Evolutionary conservation across 2,329 filamentous ascomycete genomes (phyloP), one percentile per base, ranked within the genome.

Genomic region (Diatrype stigma): DNA sequence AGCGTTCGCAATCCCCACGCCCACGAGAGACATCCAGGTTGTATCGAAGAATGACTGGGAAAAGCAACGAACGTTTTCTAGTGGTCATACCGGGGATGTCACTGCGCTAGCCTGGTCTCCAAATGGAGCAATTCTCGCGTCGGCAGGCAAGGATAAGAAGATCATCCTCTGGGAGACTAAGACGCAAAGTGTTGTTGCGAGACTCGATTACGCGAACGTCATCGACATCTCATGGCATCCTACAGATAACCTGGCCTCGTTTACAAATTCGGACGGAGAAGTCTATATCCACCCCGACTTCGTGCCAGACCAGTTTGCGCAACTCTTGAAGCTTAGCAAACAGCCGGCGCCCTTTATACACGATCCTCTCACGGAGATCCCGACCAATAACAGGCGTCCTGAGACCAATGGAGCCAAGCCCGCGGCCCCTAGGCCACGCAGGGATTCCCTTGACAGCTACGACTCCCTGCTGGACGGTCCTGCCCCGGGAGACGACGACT

Each of bases 41-140:
- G 81, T 96, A 50, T 96, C 93, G n/a, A 85, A 85, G 55, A 84
- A 83, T 48, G 90, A 96, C 66, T 96, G 93, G 89, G 89, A 91
- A 65, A 86, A 87, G 59, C 91, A 97, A 67, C 82, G 87, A 53
- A 72, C 76, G 0, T 99, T 99, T 66, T 74, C 84, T 14, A 84
- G 85, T 28, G 90, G 87, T 0, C 94, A 97, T 64, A 84, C 84
- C 40, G 86, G 86, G 17, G 89, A 95, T 58, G 86, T 99, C 52
- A 96, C 90, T 0, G 88, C 92, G 2, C 72, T 95, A 34, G 85
- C 89, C 34, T 99, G 94, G 94, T 96, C 93, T 14, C 90, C 91
- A 2, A 99, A 99, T 64, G 94, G 94, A 37, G 89, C 92, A 1
- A 77, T 99, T 62, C 76, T 99, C 21, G 90, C 85, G 10, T 84